Conservation (phyloP, 306 rosid genomes). For the Trichosanthes cucumerina region DNA sequence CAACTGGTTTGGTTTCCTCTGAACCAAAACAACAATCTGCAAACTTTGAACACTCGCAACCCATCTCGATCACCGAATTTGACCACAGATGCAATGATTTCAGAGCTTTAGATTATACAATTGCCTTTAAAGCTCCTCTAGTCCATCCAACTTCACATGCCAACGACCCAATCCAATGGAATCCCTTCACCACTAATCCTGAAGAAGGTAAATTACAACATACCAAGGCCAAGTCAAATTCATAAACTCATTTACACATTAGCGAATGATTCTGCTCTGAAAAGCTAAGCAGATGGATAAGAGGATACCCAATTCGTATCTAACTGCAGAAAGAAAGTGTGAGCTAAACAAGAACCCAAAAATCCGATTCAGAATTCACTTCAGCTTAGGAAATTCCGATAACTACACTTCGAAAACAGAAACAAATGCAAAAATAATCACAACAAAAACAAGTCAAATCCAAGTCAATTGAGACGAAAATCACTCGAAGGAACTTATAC, state of each 20-base stretch:
- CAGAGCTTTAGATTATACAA: neutral
- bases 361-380: neutral
- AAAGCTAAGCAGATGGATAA: neutral
- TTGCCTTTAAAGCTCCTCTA: neutral
- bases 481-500: neutral
- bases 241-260: neutral
- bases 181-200: slow-evolving; percentile 1
- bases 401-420: neutral
- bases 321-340: neutral
- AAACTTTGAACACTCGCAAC: slow-evolving; percentile 6
- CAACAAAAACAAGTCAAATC: neutral
- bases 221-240: neutral
- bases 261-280: neutral
- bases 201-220: neutral
- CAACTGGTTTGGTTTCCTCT: slow-evolving; percentile 7
- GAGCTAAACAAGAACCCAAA: neutral
- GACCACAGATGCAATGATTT: neutral
- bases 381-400: neutral
- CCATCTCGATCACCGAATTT: neutral
- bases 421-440: neutral
- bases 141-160: slow-evolving; percentile 10
- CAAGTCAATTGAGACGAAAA: neutral
- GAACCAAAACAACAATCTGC: slow-evolving; percentile 7
- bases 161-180: neutral
- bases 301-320: neutral